Base-by-base conservation (phyloP, 192 early-diverging fungal species). In the Backusella australiensis region DNA sequence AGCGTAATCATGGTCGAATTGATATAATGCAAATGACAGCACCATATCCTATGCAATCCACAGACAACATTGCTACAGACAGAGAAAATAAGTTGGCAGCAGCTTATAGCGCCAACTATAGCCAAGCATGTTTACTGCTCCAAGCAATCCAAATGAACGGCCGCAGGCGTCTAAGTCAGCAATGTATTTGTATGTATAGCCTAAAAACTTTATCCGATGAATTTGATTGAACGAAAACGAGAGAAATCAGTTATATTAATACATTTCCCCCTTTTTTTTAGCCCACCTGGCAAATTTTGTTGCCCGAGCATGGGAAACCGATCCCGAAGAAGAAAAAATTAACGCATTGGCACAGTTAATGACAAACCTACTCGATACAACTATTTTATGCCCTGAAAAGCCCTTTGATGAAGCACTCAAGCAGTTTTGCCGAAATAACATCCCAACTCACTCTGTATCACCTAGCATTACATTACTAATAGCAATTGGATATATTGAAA, bases 401-500 rank as follows among this genome's bases (percentile, higher is more conserved):
- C 66, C 70, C 2, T 71, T 82, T 39, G 66, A 77, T 26, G 67
- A 72, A 67, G 56, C 77, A 2, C 69, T 78, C 14, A 29, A 72
- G 35, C 56, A 36, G 70, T 75, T 71, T 36, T 82, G 77, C 59
- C 69, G 42, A n/a, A 76, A 70, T 52, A 38, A 49, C 9, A 73
- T 75, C 23, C 56, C 81, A 14, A 74, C 76, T 14, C 81, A 78
- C 32, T 67, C 74, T 35, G 77, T 76, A 9, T 85, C 77, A 35
- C 84, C 86, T 41, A 81, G 78, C n/a, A 67, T 86, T 53, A 85
- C 86, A 1, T 71, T 88, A 29, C 80, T 85, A 23, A 71, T 88
- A 6, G 86, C 86, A 7, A 75, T 84, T 12, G 79, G 82, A 32
- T 88, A 86, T 34, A 85, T 88, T n/a, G 81, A 88, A 53, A 74